A percentile compares a stretch with the other conserved stretches of the same genome.
phyloP scores from a whole-genome alignment of 208 protist genomes.

The Trypanosoma mega region DNA sequence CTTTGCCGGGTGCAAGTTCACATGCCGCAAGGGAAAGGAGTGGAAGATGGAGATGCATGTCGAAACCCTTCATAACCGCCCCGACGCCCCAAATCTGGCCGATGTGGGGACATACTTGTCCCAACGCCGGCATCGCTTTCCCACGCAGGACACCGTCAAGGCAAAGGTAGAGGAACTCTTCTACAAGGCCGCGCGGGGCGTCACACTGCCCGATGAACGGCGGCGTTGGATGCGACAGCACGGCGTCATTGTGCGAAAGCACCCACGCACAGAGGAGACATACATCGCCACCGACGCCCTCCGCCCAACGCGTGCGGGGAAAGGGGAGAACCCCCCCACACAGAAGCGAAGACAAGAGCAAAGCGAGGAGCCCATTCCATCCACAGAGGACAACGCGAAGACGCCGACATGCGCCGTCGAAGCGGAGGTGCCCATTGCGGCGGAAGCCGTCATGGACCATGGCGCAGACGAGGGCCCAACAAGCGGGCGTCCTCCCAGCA shows the following conservation, averaged over 20 bases:
- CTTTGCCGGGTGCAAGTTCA: conserved; percentile 80
- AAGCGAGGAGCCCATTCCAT: not conserved
- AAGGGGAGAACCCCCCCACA: not conserved
- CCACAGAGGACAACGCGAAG: not conserved
- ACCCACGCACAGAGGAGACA: conserved; percentile 47
- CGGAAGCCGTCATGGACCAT: not conserved
- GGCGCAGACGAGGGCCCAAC: not conserved
- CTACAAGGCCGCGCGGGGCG: conserved; percentile 80
- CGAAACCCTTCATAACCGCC: conserved; percentile 79
- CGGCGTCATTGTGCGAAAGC: conserved; percentile 73
- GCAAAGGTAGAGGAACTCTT: conserved; percentile 86
- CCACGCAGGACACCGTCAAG: conserved; percentile 74
- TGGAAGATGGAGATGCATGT: conserved; percentile 89
- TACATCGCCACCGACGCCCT: conserved; percentile 50
- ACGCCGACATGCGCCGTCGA: conserved; percentile 15
- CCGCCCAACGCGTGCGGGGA: conserved; percentile 16
- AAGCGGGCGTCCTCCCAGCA: not conserved
- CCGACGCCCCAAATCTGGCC: conserved; percentile 76
- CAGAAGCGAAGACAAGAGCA: conserved; percentile 8
- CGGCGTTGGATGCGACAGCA: conserved; percentile 82
- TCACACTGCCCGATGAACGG: conserved; percentile 69
- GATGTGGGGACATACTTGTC: conserved; percentile 65
- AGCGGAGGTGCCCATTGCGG: conserved; percentile 11
- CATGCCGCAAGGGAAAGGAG: conserved; percentile 58
- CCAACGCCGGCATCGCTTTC: conserved; percentile 72